Evolutionary conservation across 1,284 basidiomycete genomes (phyloP).

Genomic region (Rhodotorula sp.): DNA sequence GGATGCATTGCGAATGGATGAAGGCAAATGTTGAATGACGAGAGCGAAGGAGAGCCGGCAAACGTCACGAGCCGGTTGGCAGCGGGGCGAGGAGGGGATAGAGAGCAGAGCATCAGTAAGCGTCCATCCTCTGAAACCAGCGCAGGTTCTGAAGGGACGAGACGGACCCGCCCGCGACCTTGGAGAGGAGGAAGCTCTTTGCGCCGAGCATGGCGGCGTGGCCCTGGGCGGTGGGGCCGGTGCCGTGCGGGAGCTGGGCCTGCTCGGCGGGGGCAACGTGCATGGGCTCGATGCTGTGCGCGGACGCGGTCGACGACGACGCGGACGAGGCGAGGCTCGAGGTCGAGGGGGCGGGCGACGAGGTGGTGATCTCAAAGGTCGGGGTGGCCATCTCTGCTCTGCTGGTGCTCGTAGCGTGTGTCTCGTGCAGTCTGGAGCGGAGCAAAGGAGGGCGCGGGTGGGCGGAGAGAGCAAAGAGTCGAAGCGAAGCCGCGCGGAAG

Average conservation of each 20-base stretch:
- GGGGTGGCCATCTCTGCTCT: constrained; percentile 21
- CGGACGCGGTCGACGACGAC: constrained; percentile 14
- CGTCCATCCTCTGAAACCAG: neutral
- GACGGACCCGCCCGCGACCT: constrained; percentile 38
- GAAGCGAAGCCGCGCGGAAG: neutral
- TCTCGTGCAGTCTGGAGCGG: neutral
- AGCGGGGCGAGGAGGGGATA: neutral
- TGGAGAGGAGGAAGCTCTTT: constrained; percentile 40
- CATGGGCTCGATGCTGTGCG: constrained; percentile 27
- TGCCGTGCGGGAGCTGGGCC: constrained; percentile 31
- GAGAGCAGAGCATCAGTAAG: neutral
- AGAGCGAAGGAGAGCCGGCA: neutral
- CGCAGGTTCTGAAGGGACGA: neutral
- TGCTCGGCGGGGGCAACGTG: constrained; percentile 19
- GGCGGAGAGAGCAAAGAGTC: neutral
- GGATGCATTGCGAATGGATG: neutral
- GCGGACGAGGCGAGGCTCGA: neutral
- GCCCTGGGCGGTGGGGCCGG: constrained; percentile 21
- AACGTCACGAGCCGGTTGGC: neutral
- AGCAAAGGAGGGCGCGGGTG: neutral
- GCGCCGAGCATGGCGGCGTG: constrained; percentile 36
- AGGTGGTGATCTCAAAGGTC: constrained; percentile 18
- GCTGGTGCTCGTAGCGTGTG: neutral
- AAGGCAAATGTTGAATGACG: neutral
- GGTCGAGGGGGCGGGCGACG: constrained; percentile 21